Evolutionary conservation across 1,284 basidiomycete species (phyloP).

Genomic region (Ustilago sp.): DNA sequence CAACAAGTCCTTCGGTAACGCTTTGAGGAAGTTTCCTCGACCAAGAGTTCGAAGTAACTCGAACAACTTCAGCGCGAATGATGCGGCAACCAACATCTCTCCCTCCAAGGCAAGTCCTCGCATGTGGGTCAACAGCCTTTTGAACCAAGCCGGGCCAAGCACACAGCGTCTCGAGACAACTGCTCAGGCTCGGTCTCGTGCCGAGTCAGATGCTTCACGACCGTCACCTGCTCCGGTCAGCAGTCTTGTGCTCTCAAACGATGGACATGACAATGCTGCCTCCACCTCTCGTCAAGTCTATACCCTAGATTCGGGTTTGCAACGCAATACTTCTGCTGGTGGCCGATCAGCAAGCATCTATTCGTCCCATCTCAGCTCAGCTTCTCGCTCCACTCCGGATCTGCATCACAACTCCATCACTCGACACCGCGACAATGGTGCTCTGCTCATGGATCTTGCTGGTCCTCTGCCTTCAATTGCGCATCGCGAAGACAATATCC

Average conservation of each 20-base stretch:
- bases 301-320: slow-evolving; percentile 42
- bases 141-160: slow-evolving; percentile 25
- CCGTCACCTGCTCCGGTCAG: slow-evolving; percentile 36
- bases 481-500: neutral
- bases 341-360: slow-evolving; percentile 32
- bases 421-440: slow-evolving; percentile 41
- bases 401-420: slow-evolving; percentile 36
- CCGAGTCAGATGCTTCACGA: slow-evolving; percentile 22
- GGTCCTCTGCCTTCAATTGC: slow-evolving; percentile 32
- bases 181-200: slow-evolving; percentile 32
- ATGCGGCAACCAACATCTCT: slow-evolving; percentile 15
- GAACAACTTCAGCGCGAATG: slow-evolving; percentile 11
- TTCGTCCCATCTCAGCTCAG: slow-evolving; percentile 46
- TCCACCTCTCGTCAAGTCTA: slow-evolving; percentile 27
- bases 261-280: neutral
- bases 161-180: slow-evolving; percentile 39
- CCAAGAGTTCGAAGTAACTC: slow-evolving; percentile 33
- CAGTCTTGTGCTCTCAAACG: slow-evolving; percentile 27
- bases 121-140: slow-evolving; percentile 50
- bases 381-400: slow-evolving; percentile 45
- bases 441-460: slow-evolving; percentile 29
- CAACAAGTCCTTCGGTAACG: slow-evolving; percentile 22
- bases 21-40: slow-evolving; percentile 30
- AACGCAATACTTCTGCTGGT: slow-evolving; percentile 18
- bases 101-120: slow-evolving; percentile 37